These are phyloP conservation scores for Fistulifera solaris DNA, from an alignment of 108 stramenopile genomes.

Conservation along the genomic window DNA sequence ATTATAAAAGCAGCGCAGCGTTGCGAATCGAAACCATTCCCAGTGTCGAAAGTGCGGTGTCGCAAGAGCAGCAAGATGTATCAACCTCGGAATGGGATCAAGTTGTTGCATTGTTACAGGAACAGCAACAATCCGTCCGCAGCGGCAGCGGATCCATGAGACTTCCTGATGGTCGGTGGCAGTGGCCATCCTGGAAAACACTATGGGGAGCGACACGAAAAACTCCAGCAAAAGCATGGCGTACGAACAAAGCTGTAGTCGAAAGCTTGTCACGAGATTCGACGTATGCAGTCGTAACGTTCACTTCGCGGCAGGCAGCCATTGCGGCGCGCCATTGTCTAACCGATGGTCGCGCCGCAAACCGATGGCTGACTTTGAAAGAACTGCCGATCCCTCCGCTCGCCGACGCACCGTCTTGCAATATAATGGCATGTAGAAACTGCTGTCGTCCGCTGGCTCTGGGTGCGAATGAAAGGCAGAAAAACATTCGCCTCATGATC, in stretches of 20 bases:
- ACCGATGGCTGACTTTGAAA: constrained; percentile 51
- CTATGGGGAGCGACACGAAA: constrained; percentile 2
- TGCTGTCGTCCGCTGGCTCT: constrained; percentile 85
- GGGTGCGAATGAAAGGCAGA: constrained; percentile 64
- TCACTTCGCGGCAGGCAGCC: constrained; percentile 80
- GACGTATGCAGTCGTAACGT: constrained; percentile 83
- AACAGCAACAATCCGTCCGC: too few species aligned
- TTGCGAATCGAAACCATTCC: too few species aligned
- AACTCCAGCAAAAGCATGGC: background rate
- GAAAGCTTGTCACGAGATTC: constrained; percentile 56
- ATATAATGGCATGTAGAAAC: constrained; percentile 63
- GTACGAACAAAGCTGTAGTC: constrained; percentile 7
- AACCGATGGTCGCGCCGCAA: constrained; percentile 67
- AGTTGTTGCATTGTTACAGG: too few species aligned
- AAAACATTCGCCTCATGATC: constrained; percentile 32
- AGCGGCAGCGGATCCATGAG: too few species aligned
- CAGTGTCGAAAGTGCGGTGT: too few species aligned
- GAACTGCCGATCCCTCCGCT: constrained; percentile 72
- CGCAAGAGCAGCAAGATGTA: too few species aligned
- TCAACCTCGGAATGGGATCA: too few species aligned
- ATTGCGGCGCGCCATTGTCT: constrained; percentile 75
- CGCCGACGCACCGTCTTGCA: constrained; percentile 73
- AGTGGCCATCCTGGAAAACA: constrained; percentile 3
- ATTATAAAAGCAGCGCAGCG: too few species aligned
- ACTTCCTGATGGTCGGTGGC: background rate